Percentiles rank a stretch among this genome's conserved stretches.
Conservation (phyloP, 768 basidiomycete genomes). For the Hydnomerulius pinastri region DNA sequence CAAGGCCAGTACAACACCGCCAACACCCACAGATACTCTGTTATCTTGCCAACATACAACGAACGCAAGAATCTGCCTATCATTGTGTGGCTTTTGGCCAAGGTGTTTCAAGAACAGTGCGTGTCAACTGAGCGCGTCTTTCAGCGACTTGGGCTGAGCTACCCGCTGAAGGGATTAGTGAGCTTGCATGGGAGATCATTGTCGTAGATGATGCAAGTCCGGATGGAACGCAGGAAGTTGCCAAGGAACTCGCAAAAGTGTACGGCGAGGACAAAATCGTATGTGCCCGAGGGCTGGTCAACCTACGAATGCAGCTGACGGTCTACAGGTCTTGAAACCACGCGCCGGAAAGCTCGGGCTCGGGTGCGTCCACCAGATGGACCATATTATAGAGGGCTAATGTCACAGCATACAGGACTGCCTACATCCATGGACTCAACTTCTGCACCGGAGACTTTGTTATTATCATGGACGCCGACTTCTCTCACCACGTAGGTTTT, state of each 20-base stretch:
- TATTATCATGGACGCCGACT: conserved; percentile 97
- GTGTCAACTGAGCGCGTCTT: conserved; percentile 25
- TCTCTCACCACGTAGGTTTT: conserved; percentile 85
- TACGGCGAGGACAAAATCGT: conserved; percentile 89
- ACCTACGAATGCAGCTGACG: conserved; percentile 3
- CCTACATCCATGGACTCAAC: conserved; percentile 89
- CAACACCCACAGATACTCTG: conserved; percentile 80
- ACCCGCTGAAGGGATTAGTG: conserved; percentile 41
- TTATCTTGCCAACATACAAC: conserved; percentile 93
- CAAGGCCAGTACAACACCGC: conserved; percentile 46
- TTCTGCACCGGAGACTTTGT: conserved; percentile 92
- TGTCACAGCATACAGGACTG: conserved; percentile 56
- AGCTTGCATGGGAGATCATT: conserved; percentile 84
- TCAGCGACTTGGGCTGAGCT: conserved; percentile 8
- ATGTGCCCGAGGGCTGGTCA: conserved; percentile 23
- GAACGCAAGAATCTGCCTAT: conserved; percentile 91
- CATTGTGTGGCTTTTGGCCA: conserved; percentile 82
- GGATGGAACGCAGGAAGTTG: conserved; percentile 90
- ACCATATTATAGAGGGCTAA: not conserved
- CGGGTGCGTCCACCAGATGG: conserved; percentile 53
- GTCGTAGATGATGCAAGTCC: conserved; percentile 92
- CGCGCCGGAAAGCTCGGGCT: conserved; percentile 90
- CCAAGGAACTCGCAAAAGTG: conserved; percentile 68
- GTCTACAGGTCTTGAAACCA: conserved; percentile 71
- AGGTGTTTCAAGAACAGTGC: conserved; percentile 75